These are phyloP conservation scores for Leptoxyphium fumago DNA, from an alignment of 2,329 filamentous ascomycete species.

Conservation along the genomic window DNA sequence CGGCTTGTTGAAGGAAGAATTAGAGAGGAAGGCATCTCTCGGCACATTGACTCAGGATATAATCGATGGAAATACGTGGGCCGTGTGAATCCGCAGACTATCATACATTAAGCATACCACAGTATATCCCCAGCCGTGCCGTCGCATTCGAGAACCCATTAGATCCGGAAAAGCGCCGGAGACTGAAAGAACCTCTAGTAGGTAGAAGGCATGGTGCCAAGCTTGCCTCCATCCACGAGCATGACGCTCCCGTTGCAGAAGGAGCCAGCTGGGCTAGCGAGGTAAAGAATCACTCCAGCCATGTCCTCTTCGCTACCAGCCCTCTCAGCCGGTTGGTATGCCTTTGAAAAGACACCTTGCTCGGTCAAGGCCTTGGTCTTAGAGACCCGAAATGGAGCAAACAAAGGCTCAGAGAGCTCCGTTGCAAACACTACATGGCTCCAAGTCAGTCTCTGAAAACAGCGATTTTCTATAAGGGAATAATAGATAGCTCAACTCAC, in stretches of 20 bases:
- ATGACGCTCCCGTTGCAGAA: constrained; percentile 52
- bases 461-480: too few relatives aligned
- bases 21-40: too few relatives aligned
- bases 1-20: too few relatives aligned
- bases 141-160: too few relatives aligned
- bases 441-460: constrained; percentile 22
- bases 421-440: constrained; percentile 30
- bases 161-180: too few relatives aligned
- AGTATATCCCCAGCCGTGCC: too few relatives aligned
- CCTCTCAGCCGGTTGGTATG: constrained; percentile 40
- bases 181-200: constrained; percentile 23
- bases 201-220: constrained; percentile 40
- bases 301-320: constrained; percentile 46
- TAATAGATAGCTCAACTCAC: too few relatives aligned
- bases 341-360: constrained; percentile 14
- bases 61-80: too few relatives aligned
- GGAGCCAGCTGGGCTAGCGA: constrained; percentile 48
- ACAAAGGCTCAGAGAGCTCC: constrained; percentile 14
- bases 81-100: too few relatives aligned
- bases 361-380: constrained; percentile 8
- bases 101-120: too few relatives aligned
- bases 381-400: constrained; percentile 5
- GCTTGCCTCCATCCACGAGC: constrained; percentile 47
- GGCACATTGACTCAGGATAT: too few relatives aligned
- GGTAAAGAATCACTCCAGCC: constrained; percentile 49